These are phyloP conservation scores for Geotrichum klebahnii DNA, from an alignment of 1,139 yeast genomes.

Conservation along the genomic window DNA sequence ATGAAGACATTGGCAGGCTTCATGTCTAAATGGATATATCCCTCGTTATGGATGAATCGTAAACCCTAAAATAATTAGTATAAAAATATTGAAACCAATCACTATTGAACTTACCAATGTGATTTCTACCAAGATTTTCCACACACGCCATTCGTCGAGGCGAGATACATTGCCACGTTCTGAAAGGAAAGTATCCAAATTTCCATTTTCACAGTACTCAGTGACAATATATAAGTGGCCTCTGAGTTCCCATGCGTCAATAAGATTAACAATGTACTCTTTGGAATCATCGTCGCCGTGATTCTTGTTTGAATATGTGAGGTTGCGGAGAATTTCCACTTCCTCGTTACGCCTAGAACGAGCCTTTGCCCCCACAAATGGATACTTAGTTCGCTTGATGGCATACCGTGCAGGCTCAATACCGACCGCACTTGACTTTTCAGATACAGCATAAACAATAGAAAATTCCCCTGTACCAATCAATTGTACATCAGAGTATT, in stretches of 20 bases:
- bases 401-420: slow-evolving; percentile 51
- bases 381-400: slow-evolving; percentile 72
- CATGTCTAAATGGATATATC: slow-evolving; percentile 77
- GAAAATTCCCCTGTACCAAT: slow-evolving; percentile 89
- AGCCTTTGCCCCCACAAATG: slow-evolving; percentile 50
- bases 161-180: slow-evolving; percentile 74
- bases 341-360: slow-evolving; percentile 53
- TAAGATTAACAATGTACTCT: slow-evolving; percentile 71
- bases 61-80: slow-evolving; percentile 49
- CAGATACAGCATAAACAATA: slow-evolving; percentile 72
- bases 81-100: not conserved
- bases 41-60: slow-evolving; percentile 70
- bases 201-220: slow-evolving; percentile 93
- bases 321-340: slow-evolving; percentile 49
- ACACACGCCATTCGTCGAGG: slow-evolving; percentile 91
- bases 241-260: slow-evolving; percentile 81
- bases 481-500: slow-evolving; percentile 61
- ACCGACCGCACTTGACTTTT: slow-evolving; percentile 31
- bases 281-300: slow-evolving; percentile 65
- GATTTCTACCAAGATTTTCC: slow-evolving; percentile 89
- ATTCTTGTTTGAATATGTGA: slow-evolving; percentile 37
- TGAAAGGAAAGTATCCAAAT: slow-evolving; percentile 70
- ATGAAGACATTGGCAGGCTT: slow-evolving; percentile 94
- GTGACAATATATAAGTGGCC: slow-evolving; percentile 85
- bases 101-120: slow-evolving; percentile 38